Conservation (phyloP, 495 filamentous ascomycete species). For the Penicillium flavigenum region DNA sequence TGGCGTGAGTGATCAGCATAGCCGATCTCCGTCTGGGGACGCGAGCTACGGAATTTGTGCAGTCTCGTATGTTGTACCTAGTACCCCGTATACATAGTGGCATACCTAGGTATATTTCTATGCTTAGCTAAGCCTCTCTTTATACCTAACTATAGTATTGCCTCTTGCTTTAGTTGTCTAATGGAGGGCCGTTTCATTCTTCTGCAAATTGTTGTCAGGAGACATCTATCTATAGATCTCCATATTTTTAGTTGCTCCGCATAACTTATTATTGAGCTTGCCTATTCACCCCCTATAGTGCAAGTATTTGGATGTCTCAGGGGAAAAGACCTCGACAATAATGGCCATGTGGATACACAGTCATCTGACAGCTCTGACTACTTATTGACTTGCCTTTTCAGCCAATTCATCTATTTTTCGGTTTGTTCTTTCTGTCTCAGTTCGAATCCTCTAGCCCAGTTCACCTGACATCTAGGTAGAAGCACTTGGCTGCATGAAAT, state of each 20-base stretch:
- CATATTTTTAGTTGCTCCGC: background rate
- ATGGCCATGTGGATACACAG: background rate
- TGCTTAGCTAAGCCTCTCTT: background rate
- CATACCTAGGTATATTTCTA: background rate
- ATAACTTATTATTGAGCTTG: background rate
- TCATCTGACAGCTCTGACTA: background rate
- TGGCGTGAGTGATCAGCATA: conserved; percentile 18
- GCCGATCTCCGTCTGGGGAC: conserved; percentile 4
- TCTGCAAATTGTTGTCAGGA: background rate
- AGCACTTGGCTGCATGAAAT: conserved; percentile 1
- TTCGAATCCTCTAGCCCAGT: background rate
- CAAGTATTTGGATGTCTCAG: background rate
- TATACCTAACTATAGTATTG: background rate
- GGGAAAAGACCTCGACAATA: background rate
- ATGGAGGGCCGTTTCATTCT: background rate
- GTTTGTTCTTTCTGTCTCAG: background rate
- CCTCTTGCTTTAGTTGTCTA: background rate
- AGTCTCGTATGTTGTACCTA: conserved; percentile 3
- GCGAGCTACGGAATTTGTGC: too few relatives aligned
- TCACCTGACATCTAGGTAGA: background rate
- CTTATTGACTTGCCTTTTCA: background rate
- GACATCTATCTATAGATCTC: background rate
- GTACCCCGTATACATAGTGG: background rate
- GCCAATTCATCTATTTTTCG: background rate
- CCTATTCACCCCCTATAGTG: background rate